Conservation (phyloP, 2,329 filamentous ascomycete species). For the Aspergillus pseudoglaucus region DNA sequence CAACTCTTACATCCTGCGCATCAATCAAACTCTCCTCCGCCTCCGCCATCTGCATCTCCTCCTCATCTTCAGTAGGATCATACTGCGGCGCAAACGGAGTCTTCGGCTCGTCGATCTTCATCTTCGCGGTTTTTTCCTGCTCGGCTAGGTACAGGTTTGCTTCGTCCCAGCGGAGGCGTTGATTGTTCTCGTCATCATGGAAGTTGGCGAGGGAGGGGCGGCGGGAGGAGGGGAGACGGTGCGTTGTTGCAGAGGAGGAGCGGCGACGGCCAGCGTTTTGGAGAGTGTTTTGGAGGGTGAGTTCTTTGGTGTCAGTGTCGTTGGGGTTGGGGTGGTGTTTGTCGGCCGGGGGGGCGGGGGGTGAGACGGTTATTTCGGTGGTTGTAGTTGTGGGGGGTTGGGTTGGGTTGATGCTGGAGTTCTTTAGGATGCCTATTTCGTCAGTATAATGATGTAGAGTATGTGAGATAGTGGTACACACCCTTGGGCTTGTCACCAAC, state of each 20-base stretch:
- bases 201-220: conserved; percentile 57
- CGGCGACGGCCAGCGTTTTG: conserved; percentile 86
- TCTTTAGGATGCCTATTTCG: conserved; percentile 83
- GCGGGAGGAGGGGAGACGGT: conserved; percentile 58
- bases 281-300: conserved; percentile 89
- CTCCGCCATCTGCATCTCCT: conserved; percentile 45
- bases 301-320: conserved; percentile 65
- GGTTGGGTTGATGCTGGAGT: conserved; percentile 55
- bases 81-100: conserved; percentile 93
- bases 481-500: conserved; percentile 35
- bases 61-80: conserved; percentile 80
- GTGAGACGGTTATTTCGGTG: conserved; percentile 29
- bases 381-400: conserved; percentile 48
- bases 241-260: conserved; percentile 63
- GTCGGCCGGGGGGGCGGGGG: conserved; percentile 39
- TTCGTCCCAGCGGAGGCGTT: conserved; percentile 95
- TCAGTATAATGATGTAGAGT: neutral
- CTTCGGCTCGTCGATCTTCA: conserved; percentile 99
- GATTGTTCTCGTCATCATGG: conserved; percentile 54
- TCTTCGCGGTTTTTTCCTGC: conserved; percentile 88
- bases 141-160: conserved; percentile 95
- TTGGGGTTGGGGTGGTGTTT: conserved; percentile 33
- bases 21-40: conserved; percentile 48
- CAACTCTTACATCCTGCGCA: conserved; percentile 62
- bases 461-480: conserved; percentile 16